Evolutionary conservation across 257 asterid genomes (phyloP), one percentile per base, ranked within the genome.

Genomic region (Handroanthus guayacan): DNA sequence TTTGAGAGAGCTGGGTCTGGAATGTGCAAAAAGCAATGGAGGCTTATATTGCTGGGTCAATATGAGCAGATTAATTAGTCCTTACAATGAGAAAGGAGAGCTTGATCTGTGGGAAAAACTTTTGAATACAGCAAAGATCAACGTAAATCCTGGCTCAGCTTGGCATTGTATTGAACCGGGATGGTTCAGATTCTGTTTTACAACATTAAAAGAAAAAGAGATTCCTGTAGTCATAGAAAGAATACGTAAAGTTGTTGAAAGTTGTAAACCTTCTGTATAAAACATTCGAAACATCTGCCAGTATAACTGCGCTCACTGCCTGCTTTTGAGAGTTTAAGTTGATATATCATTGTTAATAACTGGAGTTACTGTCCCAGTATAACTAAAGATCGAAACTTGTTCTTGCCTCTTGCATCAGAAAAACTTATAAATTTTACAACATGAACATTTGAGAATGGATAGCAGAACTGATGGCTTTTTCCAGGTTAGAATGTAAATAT

Each of bases 131-230:
- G 97, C 94, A 54, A 95, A 93, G 86, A 82, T 91, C 57, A 93
- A 89, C 61, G 95, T 84, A 8, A 89, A 95, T 62, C 97, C 99
- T 67, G 99, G 99, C 41, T 92, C 97, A 0, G 93, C 99, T 62
- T 95, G 99, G 78, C 99, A 95, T 63, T 95, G 98, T 79, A 90
- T 93, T 43, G 99, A 95, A 80, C 95, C 98, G 72, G 99, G 96
- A 83, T 95, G 99, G 99, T 95, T 95, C 78, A 84, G 99, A 74
- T 80, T 89, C 75, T 95, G 98, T 86, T 95, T 93, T 76, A 81
- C 98, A 2, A 87, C 94, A 8, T 57, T 95, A 76, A 79, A 69
- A 41, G 85, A 76, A 75, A 84, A 75, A 72, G 97, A 89, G 79
- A 74, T 92, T 77, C 93, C 97, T 50, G n/a, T 91, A 47, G 89